These are phyloP conservation scores for Botrytis paeoniae DNA, from an alignment of 2,329 filamentous ascomycete genomes.

Conservation along the genomic window DNA sequence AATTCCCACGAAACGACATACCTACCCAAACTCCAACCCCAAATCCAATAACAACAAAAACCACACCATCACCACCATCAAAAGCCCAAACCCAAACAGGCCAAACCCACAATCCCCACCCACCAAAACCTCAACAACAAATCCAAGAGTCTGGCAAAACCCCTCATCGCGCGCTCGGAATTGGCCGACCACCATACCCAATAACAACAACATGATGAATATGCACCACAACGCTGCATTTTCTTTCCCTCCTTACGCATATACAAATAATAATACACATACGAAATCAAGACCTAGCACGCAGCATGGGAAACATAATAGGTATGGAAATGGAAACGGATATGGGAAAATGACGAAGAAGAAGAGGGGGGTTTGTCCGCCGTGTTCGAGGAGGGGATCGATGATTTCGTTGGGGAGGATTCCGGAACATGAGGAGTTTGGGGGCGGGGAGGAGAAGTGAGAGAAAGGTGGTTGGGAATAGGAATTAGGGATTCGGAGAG, in stretches of 20 bases:
- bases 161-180: not conserved
- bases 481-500: not conserved
- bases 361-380: not conserved
- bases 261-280: not conserved
- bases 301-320: not conserved
- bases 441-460: not conserved
- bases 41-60: not conserved
- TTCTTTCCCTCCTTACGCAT: not conserved
- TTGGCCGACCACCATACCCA: not conserved
- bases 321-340: not conserved
- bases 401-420: not conserved
- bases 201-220: not conserved
- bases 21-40: not conserved
- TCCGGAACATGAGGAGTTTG: not conserved
- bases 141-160: slow-evolving; percentile 7
- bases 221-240: not conserved
- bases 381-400: not conserved
- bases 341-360: not conserved
- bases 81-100: too few relatives aligned
- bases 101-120: not conserved
- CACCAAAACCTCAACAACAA: not conserved
- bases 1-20: not conserved
- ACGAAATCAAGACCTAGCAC: not conserved
- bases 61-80: not conserved
- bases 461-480: not conserved